Percentiles rank a stretch among this genome's conserved stretches.
These are phyloP conservation scores for Globisporangium perplexum DNA, from an alignment of 352 stramenopile species.

Conservation along the genomic window DNA sequence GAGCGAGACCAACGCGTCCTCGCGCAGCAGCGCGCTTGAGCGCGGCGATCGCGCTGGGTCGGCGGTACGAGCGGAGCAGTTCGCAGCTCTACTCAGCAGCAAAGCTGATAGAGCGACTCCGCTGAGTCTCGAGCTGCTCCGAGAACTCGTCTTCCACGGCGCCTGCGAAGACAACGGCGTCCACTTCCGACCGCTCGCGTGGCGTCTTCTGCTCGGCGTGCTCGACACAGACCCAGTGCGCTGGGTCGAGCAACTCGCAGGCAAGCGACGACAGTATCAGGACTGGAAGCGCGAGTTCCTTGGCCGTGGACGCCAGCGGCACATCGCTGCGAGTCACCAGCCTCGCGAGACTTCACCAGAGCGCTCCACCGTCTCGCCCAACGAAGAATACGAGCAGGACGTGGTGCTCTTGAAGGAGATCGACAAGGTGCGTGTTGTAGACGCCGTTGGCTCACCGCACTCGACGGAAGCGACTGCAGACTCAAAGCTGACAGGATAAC, in stretches of 20 bases:
- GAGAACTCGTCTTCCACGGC: conserved; percentile 14
- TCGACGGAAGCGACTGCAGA: too few species aligned
- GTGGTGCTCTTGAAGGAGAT: conserved; percentile 50
- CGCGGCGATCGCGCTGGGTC: too few species aligned
- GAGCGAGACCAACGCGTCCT: too few species aligned
- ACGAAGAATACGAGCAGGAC: conserved; percentile 21
- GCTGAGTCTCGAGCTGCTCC: conserved; percentile 1
- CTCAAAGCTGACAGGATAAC: not conserved
- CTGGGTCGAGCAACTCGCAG: conserved; percentile 18
- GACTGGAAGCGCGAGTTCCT: conserved; percentile 33
- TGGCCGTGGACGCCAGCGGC: conserved; percentile 10
- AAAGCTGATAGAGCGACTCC: too few species aligned
- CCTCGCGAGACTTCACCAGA: not conserved
- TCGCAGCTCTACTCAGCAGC: too few species aligned
- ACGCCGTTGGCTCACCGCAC: too few species aligned
- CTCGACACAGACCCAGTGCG: conserved; percentile 12
- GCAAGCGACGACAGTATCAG: conserved; percentile 21
- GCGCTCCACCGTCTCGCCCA: not conserved
- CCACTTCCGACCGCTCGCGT: conserved; percentile 21
- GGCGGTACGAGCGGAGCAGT: too few species aligned
- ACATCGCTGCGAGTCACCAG: not conserved
- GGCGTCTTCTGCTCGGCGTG: conserved; percentile 36
- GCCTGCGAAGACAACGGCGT: not conserved
- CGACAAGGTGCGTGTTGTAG: conserved; percentile 34
- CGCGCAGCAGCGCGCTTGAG: too few species aligned